These are phyloP conservation scores for Corylus avellana DNA, from an alignment of 306 rosid species.

Conservation along the genomic window DNA sequence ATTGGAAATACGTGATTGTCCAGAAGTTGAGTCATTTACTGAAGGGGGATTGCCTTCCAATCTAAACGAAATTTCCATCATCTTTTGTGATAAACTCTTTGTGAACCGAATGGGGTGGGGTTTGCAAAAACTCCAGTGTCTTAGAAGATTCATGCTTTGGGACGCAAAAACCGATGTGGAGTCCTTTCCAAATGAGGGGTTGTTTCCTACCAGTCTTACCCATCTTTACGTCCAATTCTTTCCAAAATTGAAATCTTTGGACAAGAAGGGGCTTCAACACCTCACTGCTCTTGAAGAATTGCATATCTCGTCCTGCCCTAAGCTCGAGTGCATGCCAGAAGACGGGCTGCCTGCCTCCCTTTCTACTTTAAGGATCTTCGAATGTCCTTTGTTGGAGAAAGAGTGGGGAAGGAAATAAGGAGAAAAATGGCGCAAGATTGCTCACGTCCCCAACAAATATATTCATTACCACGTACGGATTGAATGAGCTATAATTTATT, in stretches of 20 bases:
- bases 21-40: too few species aligned
- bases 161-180: background rate
- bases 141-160: background rate
- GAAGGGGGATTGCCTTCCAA: too few species aligned
- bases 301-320: fast-evolving
- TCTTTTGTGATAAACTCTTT: too few species aligned
- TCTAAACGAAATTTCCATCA: too few species aligned
- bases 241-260: conserved; percentile 14
- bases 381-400: conserved; percentile 5
- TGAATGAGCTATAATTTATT: too few species aligned
- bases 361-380: fast-evolving
- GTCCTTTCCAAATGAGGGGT: conserved; percentile 20
- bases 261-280: conserved; percentile 22
- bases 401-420: conserved; percentile 19
- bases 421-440: conserved; percentile 37
- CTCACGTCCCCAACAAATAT: background rate
- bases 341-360: conserved; percentile 32
- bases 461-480: background rate
- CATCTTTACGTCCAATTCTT: fast-evolving
- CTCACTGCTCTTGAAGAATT: background rate
- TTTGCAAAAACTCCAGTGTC: background rate
- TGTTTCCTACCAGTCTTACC: conserved; percentile 25
- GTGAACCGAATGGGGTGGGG: conserved; percentile 18
- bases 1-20: too few species aligned
- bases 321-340: conserved; percentile 24